Conservation (phyloP, 352 stramenopile species). For the Thalassiosira ordinaria region DNA sequence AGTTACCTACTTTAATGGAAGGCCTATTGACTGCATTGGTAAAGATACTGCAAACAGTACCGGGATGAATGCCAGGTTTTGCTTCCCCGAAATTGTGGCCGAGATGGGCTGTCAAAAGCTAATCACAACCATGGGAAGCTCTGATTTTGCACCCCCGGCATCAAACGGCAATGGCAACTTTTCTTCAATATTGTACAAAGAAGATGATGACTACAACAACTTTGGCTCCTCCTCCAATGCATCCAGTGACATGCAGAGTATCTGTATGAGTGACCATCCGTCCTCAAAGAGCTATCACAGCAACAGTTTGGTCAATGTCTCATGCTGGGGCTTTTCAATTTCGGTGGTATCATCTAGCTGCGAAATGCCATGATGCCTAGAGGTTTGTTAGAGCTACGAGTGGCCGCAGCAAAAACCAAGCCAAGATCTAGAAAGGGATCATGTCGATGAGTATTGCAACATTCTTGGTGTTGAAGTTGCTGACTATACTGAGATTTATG, state of each 20-base stretch:
- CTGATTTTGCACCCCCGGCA: conserved; percentile 37
- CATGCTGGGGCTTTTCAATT: conserved; percentile 72
- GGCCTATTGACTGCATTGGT: too few relatives aligned
- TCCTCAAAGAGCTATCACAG: conserved; percentile 57
- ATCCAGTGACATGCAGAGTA: conserved; percentile 38
- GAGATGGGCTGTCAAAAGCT: conserved; percentile 51
- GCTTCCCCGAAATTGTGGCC: conserved; percentile 77
- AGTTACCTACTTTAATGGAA: conserved; percentile 80
- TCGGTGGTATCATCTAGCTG: conserved; percentile 74
- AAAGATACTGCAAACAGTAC: too few relatives aligned
- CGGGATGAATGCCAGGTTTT: conserved; percentile 54
- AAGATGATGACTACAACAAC: conserved; percentile 20
- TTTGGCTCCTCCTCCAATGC: conserved; percentile 3
- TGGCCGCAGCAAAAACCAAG: too few relatives aligned
- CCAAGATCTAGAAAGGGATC: too few relatives aligned
- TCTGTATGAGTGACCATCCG: conserved; percentile 57
- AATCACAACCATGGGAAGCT: conserved; percentile 25
- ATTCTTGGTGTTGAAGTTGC: conserved; percentile 51
- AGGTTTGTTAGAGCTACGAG: conserved; percentile 61
- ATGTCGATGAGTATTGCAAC: conserved; percentile 37
- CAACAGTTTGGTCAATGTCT: conserved; percentile 75
- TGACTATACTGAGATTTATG: conserved; percentile 74
- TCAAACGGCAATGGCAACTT: conserved; percentile 28
- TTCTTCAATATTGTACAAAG: conserved; percentile 54
- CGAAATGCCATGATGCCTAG: conserved; percentile 55